phyloP scores from a whole-genome alignment of 179 eudicot species.

The Patellifolia procumbens region DNA sequence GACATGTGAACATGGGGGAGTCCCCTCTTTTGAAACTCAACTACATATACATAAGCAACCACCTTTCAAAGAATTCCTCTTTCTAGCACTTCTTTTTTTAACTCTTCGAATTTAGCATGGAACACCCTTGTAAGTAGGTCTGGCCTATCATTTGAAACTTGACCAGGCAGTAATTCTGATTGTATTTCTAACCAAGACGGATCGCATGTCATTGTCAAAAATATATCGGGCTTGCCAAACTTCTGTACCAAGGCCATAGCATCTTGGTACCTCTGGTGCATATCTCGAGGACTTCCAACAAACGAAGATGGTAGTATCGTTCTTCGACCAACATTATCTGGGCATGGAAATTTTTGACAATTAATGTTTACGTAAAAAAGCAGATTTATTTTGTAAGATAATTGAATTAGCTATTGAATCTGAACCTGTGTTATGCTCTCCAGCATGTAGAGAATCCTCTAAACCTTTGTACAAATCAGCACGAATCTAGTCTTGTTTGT shows the following conservation, averaged over 20 bases:
- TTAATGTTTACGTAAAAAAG: not conserved
- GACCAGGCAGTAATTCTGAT: not conserved
- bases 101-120: not conserved
- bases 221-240: not conserved
- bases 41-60: not conserved
- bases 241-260: not conserved
- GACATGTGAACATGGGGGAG: not conserved
- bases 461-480: not conserved
- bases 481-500: not conserved
- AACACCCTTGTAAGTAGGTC: too few species aligned
- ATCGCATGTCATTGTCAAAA: slow-evolving; percentile 2
- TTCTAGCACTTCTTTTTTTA: not conserved
- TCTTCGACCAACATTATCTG: slow-evolving; percentile 5
- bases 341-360: not conserved
- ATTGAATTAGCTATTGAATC: too few species aligned
- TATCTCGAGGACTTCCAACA: too few species aligned
- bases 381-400: too few species aligned
- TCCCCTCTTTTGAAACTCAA: not conserved
- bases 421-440: not conserved
- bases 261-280: not conserved
- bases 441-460: not conserved
- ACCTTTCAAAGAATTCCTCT: not conserved
- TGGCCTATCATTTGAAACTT: not conserved
- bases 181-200: too few species aligned
- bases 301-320: not conserved